A percentile compares a stretch with the other conserved stretches of the same genome.
Conservation (phyloP, 2,329 filamentous ascomycete species). For the Fusarium dimerum region DNA sequence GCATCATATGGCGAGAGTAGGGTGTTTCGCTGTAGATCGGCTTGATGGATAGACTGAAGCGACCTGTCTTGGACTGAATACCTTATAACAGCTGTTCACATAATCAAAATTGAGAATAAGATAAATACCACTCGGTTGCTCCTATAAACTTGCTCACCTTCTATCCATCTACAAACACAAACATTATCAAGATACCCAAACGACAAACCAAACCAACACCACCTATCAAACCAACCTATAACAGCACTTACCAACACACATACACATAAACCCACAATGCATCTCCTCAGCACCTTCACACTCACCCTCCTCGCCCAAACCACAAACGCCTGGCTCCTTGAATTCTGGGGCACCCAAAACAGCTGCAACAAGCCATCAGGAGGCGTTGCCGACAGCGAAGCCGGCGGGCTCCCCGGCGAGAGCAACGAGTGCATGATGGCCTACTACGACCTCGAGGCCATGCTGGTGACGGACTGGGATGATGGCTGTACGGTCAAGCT, state of each 20-base stretch:
- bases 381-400: slow-evolving; percentile 2
- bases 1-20: not conserved
- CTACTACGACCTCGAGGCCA: slow-evolving; percentile 9
- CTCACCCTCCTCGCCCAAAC: slow-evolving; percentile 9
- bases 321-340: slow-evolving; percentile 11
- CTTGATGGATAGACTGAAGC: no score
- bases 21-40: no score
- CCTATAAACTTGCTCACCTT: no score
- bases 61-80: no score
- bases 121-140: no score
- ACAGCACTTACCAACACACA: not conserved
- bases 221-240: not conserved
- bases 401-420: not conserved
- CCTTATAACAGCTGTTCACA: no score
- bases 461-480: slow-evolving; percentile 12
- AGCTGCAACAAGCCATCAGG: not conserved
- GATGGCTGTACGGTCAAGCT: slow-evolving; percentile 12
- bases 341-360: slow-evolving; percentile 15
- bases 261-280: slow-evolving; percentile 3
- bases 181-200: no score
- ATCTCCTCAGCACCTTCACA: slow-evolving; percentile 5
- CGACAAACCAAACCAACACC: not conserved
- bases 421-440: slow-evolving; percentile 10
- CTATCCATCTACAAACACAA: no score
- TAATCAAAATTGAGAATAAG: no score